Evolutionary conservation across 208 protist genomes (phyloP), one percentile per base, ranked within the genome.

Genomic region (Acanthamoeba healyi): DNA sequence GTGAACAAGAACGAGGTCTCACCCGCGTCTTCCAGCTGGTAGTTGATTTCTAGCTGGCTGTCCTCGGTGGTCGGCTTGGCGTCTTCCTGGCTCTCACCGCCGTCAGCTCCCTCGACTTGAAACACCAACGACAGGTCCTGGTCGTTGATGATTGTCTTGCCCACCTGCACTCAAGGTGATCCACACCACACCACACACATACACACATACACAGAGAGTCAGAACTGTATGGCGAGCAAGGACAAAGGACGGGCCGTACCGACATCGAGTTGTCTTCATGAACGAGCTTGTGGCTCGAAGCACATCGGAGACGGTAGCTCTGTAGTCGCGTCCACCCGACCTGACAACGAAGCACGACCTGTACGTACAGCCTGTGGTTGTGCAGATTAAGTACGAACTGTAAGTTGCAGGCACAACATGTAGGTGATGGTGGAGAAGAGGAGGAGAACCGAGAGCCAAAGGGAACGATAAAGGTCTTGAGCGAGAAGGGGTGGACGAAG

Each of bases 401-500:
- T 26, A 0, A 32, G 10, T 65, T 14, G 9, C 14, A 34, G 29
- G 14, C 26, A 77, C 14, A 44, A 38, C 1, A 56, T 5, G 74
- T 58, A 56, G 44, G n/a, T 22, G n/a, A 36, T 10, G 49, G 49
- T 32, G 5, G 10, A 42, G 74, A 58, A 3, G 42, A 51, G 15
- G n/a, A 74, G 5, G 72, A 22, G 46, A 36, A 84, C 74, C 42
- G 46, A 56, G 38, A 15, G 1, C n/a, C 42, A 26, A 84, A 84
- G 74, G 74, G 74, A n/a, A 84, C 74, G 26, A 84, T 10, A 22
- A 56, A 58, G 46, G 40, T 17, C 74, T 84, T 84, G 44, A 26
- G 42, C 12, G 74, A 49, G n/a, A 84, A 84, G 12, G 74, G 74
- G 15, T 84, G 74, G 46, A 84, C 74, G 17, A 84, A 84, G 32